Conservation (phyloP, 2,329 filamentous ascomycete species). For the Aspergillus tubingensis region DNA sequence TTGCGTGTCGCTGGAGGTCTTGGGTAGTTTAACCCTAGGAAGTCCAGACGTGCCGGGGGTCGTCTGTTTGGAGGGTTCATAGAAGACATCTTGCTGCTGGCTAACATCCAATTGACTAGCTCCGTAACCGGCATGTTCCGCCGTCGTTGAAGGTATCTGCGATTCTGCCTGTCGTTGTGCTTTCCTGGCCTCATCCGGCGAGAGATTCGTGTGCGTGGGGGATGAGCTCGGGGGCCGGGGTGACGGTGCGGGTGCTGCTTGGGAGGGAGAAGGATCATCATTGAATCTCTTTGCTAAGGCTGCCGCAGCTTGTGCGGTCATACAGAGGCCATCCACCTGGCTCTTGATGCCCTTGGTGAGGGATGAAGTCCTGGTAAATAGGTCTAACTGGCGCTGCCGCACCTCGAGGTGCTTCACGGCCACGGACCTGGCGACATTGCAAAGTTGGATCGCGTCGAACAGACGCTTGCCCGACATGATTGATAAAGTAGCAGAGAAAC, state of each 20-base stretch:
- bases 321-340: constrained; percentile 62
- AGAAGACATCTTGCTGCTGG: constrained; percentile 62
- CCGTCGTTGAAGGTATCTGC: constrained; percentile 55
- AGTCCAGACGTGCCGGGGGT: constrained; percentile 54
- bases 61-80: constrained; percentile 50
- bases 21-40: constrained; percentile 59
- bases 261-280: constrained; percentile 47
- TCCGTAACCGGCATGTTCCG: constrained; percentile 42
- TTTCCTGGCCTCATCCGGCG: constrained; percentile 47
- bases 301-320: constrained; percentile 63
- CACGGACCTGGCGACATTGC: constrained; percentile 69
- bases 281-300: constrained; percentile 61
- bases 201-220: constrained; percentile 32
- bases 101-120: constrained; percentile 43
- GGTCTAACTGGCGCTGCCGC: constrained; percentile 62
- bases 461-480: constrained; percentile 62
- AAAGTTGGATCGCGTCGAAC: constrained; percentile 70
- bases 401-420: constrained; percentile 64
- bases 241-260: constrained; percentile 25
- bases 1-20: constrained; percentile 51
- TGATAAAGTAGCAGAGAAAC: not conserved
- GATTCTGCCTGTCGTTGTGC: constrained; percentile 53
- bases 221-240: constrained; percentile 28
- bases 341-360: constrained; percentile 63
- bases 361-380: constrained; percentile 65